Evolutionary conservation across 2,329 filamentous ascomycete genomes (phyloP), one percentile per base, ranked within the genome.

Genomic region (Aspergillus sp.): DNA sequence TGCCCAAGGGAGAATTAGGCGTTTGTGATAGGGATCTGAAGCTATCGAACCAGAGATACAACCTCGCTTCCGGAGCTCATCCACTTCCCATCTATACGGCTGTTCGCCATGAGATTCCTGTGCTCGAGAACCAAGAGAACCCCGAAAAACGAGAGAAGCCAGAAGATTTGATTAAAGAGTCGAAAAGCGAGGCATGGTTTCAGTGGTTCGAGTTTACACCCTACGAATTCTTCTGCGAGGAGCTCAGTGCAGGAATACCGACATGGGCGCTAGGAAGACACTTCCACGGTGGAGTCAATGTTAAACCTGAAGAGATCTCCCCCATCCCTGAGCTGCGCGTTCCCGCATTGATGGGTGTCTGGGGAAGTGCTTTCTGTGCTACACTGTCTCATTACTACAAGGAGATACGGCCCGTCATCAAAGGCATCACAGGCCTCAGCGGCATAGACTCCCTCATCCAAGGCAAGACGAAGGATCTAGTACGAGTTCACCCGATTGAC

Each of bases 141-240:
- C 27, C 68, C 64, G 57, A 69, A 70, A 67, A 66, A 54, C 64
- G 63, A 38, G 65, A 60, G 23, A 71, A 64, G 25, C 69, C 75
- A 7, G 76, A 74, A 62, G 73, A 69, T 62, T 69, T 76, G 2
- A 78, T 81, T 61, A 79, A 76, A 39, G 78, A 81, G 60, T 81
- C 83, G 3, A 77, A 76, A 57, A 78, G 83, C 61, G 90, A 96
- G 70, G 84, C 92, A 2, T 98, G 93, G 91, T 99, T 98, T 69
- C 94, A 99, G 70, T 98, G 95, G 94, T 97, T 95, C 67, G 95
- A 99, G 71, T 90, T 94, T 69, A 96, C 92, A 0, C 94, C 94
- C 0, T 97, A 96, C 71, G 94, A 98, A 73, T 89, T 97, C 73
- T 97, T 95, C 75, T 96, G 92, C 68, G 94, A 98, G 75, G 94